phyloP scores from a whole-genome alignment of 768 basidiomycete genomes.

The Fistulinella prunicolor region DNA sequence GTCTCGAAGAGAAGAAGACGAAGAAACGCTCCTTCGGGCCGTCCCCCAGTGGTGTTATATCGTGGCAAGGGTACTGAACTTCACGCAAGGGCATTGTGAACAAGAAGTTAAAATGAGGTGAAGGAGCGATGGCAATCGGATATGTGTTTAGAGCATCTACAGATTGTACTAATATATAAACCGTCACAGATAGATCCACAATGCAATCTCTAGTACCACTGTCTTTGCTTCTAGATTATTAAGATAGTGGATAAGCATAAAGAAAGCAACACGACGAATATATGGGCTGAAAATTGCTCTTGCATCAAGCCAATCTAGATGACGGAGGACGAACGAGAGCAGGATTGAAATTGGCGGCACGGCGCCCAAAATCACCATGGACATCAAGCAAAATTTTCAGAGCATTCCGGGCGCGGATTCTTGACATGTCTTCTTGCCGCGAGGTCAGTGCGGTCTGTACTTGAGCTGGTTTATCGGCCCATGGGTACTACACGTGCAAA shows the following conservation, averaged over 20 bases:
- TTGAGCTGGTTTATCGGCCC: conserved; percentile 62
- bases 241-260: conserved; percentile 18
- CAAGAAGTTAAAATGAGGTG: not conserved
- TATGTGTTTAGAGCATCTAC: not conserved
- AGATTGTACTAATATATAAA: conserved; percentile 7
- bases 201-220: conserved; percentile 9
- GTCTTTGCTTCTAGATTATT: conserved; percentile 15
- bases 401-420: conserved; percentile 90
- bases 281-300: not conserved
- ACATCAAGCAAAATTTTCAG: conserved; percentile 89
- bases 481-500: conserved; percentile 64
- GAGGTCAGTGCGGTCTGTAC: conserved; percentile 70
- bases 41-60: conserved; percentile 32
- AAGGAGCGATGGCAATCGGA: conserved; percentile 1
- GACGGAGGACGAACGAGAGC: conserved; percentile 20
- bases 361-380: conserved; percentile 82
- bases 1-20: conserved; percentile 70
- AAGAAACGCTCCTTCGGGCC: conserved; percentile 52
- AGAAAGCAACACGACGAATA: not conserved
- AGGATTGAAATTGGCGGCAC: conserved; percentile 39
- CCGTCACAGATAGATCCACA: not conserved
- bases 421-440: conserved; percentile 78
- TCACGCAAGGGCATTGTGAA: conserved; percentile 50
- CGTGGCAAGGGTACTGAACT: conserved; percentile 34
- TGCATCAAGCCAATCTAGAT: conserved; percentile 19